phyloP scores from a whole-genome alignment of 2,329 filamentous ascomycete genomes.

The Sporothrix brasiliensis region DNA sequence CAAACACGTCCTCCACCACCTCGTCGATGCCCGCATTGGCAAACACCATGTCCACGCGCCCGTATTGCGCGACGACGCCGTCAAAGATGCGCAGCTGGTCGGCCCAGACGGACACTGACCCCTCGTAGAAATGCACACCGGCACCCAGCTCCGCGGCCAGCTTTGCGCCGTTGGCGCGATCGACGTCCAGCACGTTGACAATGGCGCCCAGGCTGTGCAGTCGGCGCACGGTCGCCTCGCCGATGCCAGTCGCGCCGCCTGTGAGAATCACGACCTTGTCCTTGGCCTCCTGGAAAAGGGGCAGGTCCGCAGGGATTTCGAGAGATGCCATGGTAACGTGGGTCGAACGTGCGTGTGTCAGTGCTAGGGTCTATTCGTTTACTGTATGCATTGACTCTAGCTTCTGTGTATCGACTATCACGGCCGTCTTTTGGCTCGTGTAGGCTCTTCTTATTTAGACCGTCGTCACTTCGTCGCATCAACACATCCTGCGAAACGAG shows the following conservation, averaged over 20 bases:
- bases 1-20: conserved; percentile 22
- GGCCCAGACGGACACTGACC: conserved; percentile 24
- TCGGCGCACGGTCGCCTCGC: conserved; percentile 11
- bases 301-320: conserved; percentile 19
- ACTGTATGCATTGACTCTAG: background rate
- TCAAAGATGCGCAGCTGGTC: conserved; percentile 28
- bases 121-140: conserved; percentile 23
- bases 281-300: conserved; percentile 21
- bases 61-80: conserved; percentile 14
- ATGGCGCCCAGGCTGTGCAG: conserved; percentile 18
- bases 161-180: background rate
- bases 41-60: conserved; percentile 26
- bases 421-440: background rate
- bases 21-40: conserved; percentile 29
- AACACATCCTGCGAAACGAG: background rate
- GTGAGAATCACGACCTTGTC: conserved; percentile 29
- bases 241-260: conserved; percentile 27
- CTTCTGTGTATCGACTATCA: background rate
- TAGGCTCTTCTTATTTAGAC: background rate
- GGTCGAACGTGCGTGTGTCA: too few species aligned
- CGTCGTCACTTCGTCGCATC: background rate
- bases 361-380: too few species aligned
- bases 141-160: background rate
- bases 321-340: conserved; percentile 17
- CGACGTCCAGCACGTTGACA: conserved; percentile 22